Evolutionary conservation across 306 rosid genomes (phyloP), one percentile per base, ranked within the genome.

Genomic region (Glycyrrhiza uralensis): DNA sequence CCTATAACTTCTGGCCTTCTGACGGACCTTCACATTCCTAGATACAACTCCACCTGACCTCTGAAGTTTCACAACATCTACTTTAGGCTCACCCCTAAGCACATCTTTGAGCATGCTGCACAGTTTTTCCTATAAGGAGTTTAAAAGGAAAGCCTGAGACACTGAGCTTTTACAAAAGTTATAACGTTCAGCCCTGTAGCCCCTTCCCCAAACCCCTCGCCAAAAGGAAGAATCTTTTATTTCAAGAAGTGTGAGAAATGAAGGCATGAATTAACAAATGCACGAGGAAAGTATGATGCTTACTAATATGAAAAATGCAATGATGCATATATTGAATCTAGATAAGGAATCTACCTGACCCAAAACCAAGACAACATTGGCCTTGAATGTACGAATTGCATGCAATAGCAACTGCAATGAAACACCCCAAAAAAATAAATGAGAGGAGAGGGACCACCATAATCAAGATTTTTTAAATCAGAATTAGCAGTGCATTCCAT

Each of bases 41-140:
- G 92, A 80, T 79, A 94, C 97, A 79, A 94, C 99, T 38, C 99
- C 99, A 32, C 99, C 99, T 4, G 99, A 94, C 78, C 82, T 91
- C 72, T 94, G 97, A 79, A 91, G 99, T 79, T 94, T 94, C 68
- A 94, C 99, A 41, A 94, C 97, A 50, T 91, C 97, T 77, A 94
- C 93, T 11, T 84, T 82, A 30, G 99, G 91, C 59, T 89, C 92
- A 65, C 80, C 86, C 87, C 80, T 89, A 44, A 88, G 81, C 9
- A 84, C 99, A 22, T 91, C 95, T 81, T 79, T 87, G 62, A 94
- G 97, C 99, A 87, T 83, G 82, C 96, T 94, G 61, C 85, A 94
- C 58, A 94, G 92, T 72, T 94, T 91, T 84, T 94, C 99, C 99
- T 94, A 67, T 17, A 83, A 51, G 51, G 60, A 69, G 44, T 61